phyloP scores from a whole-genome alignment of 1,284 basidiomycete genomes.

The Cryptococcus maquisensis region DNA sequence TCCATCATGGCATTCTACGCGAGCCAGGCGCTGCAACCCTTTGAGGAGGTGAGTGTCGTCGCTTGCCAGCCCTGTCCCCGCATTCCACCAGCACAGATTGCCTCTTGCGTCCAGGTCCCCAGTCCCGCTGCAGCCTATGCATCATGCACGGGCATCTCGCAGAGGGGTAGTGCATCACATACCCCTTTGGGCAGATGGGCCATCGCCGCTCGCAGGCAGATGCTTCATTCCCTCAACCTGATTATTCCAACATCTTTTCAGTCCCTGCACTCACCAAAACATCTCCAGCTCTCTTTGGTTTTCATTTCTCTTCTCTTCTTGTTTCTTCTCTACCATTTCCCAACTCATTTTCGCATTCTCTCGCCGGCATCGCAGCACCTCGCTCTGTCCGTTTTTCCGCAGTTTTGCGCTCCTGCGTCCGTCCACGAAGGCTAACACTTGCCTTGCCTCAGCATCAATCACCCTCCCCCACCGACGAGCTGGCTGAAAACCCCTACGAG shows the following conservation, averaged over 20 bases:
- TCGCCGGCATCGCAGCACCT: not conserved
- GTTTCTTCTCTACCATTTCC: not conserved
- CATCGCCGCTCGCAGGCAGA: no score
- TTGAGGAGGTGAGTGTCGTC: constrained; percentile 35
- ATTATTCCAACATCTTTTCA: no score
- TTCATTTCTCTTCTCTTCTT: not conserved
- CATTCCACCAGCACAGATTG: not conserved
- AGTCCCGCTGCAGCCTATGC: no score
- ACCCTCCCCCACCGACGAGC: constrained; percentile 24
- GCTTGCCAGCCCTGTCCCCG: not conserved
- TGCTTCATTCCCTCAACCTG: no score
- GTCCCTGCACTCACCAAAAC: no score
- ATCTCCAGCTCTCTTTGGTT: no score
- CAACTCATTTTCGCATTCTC: no score
- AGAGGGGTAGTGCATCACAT: no score
- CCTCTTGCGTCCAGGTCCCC: not conserved
- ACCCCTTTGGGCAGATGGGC: no score
- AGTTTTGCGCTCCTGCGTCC: not conserved
- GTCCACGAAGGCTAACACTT: no score
- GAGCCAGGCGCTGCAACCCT: constrained; percentile 32
- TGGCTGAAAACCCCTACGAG: constrained; percentile 28
- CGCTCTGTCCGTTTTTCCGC: not conserved
- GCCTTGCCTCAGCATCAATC: constrained; percentile 20
- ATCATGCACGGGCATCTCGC: no score
- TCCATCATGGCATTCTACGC: constrained; percentile 23